Evolutionary conservation across 306 rosid species (phyloP).

Genomic region (Citrullus mucosospermus): DNA sequence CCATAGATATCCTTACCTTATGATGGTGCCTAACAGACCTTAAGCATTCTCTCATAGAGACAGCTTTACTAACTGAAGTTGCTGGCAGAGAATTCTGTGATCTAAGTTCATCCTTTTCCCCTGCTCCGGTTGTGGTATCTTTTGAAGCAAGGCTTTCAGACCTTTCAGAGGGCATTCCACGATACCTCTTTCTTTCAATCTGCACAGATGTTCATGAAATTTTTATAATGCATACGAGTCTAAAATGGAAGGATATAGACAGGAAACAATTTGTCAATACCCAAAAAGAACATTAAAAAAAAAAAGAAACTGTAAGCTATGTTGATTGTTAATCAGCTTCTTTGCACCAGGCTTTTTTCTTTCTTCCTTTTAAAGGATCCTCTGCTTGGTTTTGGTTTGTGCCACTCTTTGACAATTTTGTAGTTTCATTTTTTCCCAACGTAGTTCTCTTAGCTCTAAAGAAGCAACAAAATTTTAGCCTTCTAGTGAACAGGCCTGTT

Average conservation of each 20-base stretch:
- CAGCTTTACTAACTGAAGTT: slow-evolving; percentile 73
- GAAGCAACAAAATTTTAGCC: neutral
- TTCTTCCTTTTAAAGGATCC: neutral
- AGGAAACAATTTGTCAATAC: neutral
- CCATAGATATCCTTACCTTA: slow-evolving; percentile 44
- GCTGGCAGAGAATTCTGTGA: slow-evolving; percentile 54
- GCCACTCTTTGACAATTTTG: neutral
- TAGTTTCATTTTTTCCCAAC: neutral
- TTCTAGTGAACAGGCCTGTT: neutral
- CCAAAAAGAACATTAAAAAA: neutral
- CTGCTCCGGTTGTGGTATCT: slow-evolving; percentile 5
- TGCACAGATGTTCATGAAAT: slow-evolving; percentile 15
- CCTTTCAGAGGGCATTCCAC: slow-evolving; percentile 30
- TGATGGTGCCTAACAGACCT: slow-evolving; percentile 84
- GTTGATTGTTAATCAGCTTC: neutral
- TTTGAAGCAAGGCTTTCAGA: slow-evolving; percentile 16
- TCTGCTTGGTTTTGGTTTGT: neutral
- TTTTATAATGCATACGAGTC: neutral
- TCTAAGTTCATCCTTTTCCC: slow-evolving; percentile 26
- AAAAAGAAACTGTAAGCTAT: neutral
- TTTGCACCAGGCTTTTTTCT: neutral
- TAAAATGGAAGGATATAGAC: no score
- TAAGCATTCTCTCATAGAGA: slow-evolving; percentile 83
- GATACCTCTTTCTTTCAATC: slow-evolving; percentile 40
- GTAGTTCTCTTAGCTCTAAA: neutral